These are phyloP conservation scores for Gaeumannomyces tritici DNA, from an alignment of 2,329 filamentous ascomycete species.

Conservation along the genomic window DNA sequence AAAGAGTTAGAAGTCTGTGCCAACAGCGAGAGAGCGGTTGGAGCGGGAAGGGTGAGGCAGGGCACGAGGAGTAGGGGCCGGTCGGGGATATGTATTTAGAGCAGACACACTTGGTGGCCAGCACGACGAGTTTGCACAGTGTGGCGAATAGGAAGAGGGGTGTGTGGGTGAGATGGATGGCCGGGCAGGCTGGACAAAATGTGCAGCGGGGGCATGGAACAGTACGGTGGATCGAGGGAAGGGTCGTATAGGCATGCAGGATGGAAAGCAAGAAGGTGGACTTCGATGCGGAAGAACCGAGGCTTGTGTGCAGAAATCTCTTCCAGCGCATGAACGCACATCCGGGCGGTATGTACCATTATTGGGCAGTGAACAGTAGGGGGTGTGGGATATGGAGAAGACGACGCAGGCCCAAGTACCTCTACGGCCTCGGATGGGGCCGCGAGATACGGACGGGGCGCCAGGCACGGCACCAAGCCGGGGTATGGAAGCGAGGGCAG, in stretches of 20 bases:
- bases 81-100: constrained; percentile 11
- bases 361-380: neutral
- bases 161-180: constrained; percentile 5
- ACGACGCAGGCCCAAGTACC: neutral
- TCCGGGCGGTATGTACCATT: neutral
- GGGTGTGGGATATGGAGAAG: too few relatives aligned
- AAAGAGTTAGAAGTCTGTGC: constrained; percentile 9
- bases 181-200: constrained; percentile 1
- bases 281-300: constrained; percentile 32
- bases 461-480: too few relatives aligned
- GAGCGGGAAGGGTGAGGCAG: neutral
- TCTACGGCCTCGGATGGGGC: constrained; percentile 11
- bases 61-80: neutral
- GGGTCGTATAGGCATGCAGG: constrained; percentile 14
- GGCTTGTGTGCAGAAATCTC: constrained; percentile 8
- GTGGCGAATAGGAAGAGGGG: constrained; percentile 14
- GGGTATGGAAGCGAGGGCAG: too few relatives aligned
- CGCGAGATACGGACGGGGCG: too few relatives aligned
- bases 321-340: neutral
- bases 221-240: constrained; percentile 24
- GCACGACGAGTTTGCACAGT: constrained; percentile 10
- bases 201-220: constrained; percentile 15
- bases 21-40: constrained; percentile 6
- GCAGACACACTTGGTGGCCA: neutral
- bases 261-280: constrained; percentile 23